Evolutionary conservation across 108 stramenopile species (phyloP).

Genomic region (Parmales sp.): DNA sequence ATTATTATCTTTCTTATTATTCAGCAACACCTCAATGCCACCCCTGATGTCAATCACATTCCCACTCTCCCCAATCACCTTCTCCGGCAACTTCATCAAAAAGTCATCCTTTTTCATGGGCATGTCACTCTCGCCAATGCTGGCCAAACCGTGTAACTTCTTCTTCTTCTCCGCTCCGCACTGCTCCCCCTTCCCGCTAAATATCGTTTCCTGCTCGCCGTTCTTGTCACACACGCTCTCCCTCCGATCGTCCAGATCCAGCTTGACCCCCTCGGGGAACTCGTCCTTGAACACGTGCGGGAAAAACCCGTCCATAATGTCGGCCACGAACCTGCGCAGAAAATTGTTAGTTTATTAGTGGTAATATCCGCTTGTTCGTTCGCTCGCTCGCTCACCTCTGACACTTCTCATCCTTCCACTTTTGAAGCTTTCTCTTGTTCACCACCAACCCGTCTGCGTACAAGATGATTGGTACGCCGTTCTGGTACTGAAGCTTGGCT

Average conservation of each 20-base stretch:
- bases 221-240: conserved; percentile 1
- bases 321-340: conserved; percentile 14
- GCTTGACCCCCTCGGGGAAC: conserved; percentile 25
- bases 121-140: background rate
- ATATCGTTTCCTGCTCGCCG: background rate
- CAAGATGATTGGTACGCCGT: background rate
- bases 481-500: background rate
- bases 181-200: background rate
- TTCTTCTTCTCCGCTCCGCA: background rate
- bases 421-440: background rate
- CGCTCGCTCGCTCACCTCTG: too few relatives aligned
- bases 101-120: background rate
- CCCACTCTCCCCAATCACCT: background rate
- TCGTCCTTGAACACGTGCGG: conserved; percentile 20
- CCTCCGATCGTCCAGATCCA: conserved; percentile 15
- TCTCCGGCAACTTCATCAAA: background rate
- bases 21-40: background rate
- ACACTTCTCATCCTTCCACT: background rate
- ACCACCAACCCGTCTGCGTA: conserved; percentile 24
- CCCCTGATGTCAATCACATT: conserved; percentile 1
- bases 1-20: too few relatives aligned
- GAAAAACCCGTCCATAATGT: conserved; percentile 34
- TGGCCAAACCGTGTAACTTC: background rate
- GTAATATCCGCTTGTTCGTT: background rate
- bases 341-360: background rate